Evolutionary conservation across 495 filamentous ascomycete species (phyloP), one percentile per base, ranked within the genome.

Genomic region (Penicillium coprophilum): DNA sequence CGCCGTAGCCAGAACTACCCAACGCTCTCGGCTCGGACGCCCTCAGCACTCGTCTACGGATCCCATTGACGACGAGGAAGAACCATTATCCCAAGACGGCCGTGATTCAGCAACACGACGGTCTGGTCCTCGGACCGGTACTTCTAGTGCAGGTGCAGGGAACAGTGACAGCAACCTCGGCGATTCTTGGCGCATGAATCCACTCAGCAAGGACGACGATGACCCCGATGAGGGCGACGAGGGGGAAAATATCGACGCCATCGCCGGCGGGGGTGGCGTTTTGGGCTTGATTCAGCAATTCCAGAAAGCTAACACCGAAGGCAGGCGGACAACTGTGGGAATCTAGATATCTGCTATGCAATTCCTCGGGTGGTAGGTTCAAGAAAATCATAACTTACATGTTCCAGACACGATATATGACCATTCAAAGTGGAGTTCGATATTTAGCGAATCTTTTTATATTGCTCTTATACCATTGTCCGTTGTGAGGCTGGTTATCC

Each of bases 201-300:
- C 78, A 28, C 69, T 77, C n/a, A 78, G 70, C 21, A 71, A 63
- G 47, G 74, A 72, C 55, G 66, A 62, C 55, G 75, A 73, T 58
- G 78, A 77, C 4, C 68, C 67, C 9, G 77, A 77, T 2, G 74
- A 75, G 13, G 81, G 69, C 24, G 73, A 78, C 30, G 71, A 80
- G 27, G 81, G 70, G 3, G 81, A 82, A 38, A 78, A 81, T 32
- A 66, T 76, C 6, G 79, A 81, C 15, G 78, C 71, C 10, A 77
- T 78, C 20, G 69, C 77, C 15, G 68, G 71, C 9, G 79, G 75
- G 6, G 80, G 81, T 2, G 76, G 76, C 6, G 94, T 98, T 11
- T 76, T 98, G 53, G 88, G 89, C 3, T 73, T 97, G 71, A 81
- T 98, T 44, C 90, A 92, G 65, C 89, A 97, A 67, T 96, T 96